phyloP scores from a whole-genome alignment of 352 stramenopile genomes.

The Thraustotheca clavata region DNA sequence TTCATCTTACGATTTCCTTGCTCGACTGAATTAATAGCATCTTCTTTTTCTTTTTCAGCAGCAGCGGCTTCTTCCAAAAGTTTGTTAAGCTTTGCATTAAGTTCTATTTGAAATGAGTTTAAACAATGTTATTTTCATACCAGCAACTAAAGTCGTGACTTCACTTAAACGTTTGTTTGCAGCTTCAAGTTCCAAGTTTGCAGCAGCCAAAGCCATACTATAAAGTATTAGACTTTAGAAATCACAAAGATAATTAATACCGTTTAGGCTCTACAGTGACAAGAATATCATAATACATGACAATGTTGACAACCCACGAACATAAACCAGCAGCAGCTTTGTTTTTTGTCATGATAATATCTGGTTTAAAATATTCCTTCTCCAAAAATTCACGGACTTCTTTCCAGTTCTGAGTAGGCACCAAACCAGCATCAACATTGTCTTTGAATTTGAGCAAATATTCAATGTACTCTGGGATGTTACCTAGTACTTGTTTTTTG shows the following conservation, averaged over 20 bases:
- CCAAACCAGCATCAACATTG: slow-evolving; percentile 89
- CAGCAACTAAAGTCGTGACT: slow-evolving; percentile 84
- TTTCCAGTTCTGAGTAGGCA: slow-evolving; percentile 90
- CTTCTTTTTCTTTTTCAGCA: slow-evolving; percentile 90
- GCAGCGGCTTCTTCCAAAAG: slow-evolving; percentile 83
- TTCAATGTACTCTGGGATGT: slow-evolving; percentile 95
- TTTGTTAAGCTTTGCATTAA: slow-evolving; percentile 90
- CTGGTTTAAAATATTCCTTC: slow-evolving; percentile 93
- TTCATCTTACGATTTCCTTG: slow-evolving; percentile 92
- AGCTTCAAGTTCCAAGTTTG: slow-evolving; percentile 85
- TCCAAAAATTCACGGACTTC: slow-evolving; percentile 90
- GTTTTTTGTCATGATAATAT: slow-evolving; percentile 93
- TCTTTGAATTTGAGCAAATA: slow-evolving; percentile 91
- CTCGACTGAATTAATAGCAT: slow-evolving; percentile 88
- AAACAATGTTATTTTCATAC: neutral
- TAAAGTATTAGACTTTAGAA: neutral
- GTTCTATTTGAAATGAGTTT: slow-evolving; percentile 30
- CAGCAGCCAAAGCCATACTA: slow-evolving; percentile 71
- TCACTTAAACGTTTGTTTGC: slow-evolving; percentile 85
- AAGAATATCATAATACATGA: slow-evolving; percentile 94
- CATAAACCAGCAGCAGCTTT: slow-evolving; percentile 89
- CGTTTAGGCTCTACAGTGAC: slow-evolving; percentile 93
- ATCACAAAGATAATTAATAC: neutral
- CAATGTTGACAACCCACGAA: slow-evolving; percentile 94
- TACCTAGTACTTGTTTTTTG: slow-evolving; percentile 92